Evolutionary conservation across 1,284 basidiomycete species (phyloP), one percentile per base, ranked within the genome.

Genomic region (Chiua sp.): DNA sequence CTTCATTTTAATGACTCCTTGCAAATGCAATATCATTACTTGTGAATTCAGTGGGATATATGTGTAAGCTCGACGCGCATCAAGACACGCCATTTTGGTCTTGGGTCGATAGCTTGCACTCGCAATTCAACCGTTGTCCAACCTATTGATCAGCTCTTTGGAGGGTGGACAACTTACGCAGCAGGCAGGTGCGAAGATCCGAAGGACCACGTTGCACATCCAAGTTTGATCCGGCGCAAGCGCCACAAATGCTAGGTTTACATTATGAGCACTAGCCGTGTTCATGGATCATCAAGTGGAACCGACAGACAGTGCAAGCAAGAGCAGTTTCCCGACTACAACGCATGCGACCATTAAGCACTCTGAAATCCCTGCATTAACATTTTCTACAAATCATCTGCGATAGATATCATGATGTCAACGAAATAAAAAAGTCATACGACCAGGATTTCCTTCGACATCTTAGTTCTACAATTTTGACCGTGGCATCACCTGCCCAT

Each of bases 91-190:
- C 16, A 13, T 52, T n/a, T 18, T 63, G 59, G 73, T 53, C 20
- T 61, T 22, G 53, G 63, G 26, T 22, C 46, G 50, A 37, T 51
- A 84, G 85, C 73, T 73, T 7, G 78, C 82, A 57, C 74, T 79
- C 47, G 83, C 88, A 0, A 76, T 94, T 47, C 70, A 75, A 44
- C 85, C 90, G 2, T 76, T 94, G 7, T 77, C 77, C 55, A 71
- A 81, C 63, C 82, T 94, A 47, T 71, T 92, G 44, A 77, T 76
- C 8, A 82, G 87, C 26, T 26, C 26, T 26, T 26, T 26, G 26
- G 26, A 26, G 26, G 26, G 26, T 26, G 26, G 26, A 26, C 26
- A 26, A 26, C 26, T 26, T 26, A 26, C 26, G 26, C 26, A 26
- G 26, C 26, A 26, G 26, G 26, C 26, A 26, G 26, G 26, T 26